Base-by-base conservation (phyloP, 2,329 filamentous ascomycete species). In the Neoarthrinium moseri region DNA sequence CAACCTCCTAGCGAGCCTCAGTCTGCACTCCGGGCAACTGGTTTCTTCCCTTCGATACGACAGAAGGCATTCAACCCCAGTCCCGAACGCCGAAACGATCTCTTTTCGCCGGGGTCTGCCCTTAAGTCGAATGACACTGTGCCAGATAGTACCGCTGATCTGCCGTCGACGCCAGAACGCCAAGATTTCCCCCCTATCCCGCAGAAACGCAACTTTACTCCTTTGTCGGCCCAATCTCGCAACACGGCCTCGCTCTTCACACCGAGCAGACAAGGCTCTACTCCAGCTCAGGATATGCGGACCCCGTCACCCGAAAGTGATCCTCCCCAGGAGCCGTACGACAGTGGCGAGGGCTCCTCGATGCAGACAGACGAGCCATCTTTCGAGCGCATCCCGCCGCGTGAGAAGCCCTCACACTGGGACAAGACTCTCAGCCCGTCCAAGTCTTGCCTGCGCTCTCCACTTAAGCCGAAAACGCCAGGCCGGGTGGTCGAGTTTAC, bases 401-500 rank as follows among this genome's bases (percentile, higher is more conserved):
- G 67, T 4, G 55, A 69, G n/a, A 69, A 77, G 18, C 72, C 73
- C 6, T 73, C 75, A 2, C 64, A 74, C 4, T 77, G 78, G 11
- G 68, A 73, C 42, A 73, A 69, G 49, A 68, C 72, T n/a, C 71
- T 73, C 4, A 82, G 78, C 1, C 79, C 80, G 0, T 68, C 62
- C 7, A 83, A 83, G 56, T 83, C 80, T 1, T 77, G 71, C 52
- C 62, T 83, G 20, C 73, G 80, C 15, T 80, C 79, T 4, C 77
- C 78, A 0, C 57, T 79, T 15, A 83, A 83, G 55, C 73, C 76
- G 4, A 79, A 73, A 50, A 81, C 77, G 2, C 77, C 77, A 1
- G 80, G 80, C 4, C 73, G 77, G 1, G 75, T 82, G 1, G 80
- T 83, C 12, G 77, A 80, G 47, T 83, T 82, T 51, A 75, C 74